Conservation (phyloP, 2,329 filamentous ascomycete species). For the Uncinocarpus reesii region DNA sequence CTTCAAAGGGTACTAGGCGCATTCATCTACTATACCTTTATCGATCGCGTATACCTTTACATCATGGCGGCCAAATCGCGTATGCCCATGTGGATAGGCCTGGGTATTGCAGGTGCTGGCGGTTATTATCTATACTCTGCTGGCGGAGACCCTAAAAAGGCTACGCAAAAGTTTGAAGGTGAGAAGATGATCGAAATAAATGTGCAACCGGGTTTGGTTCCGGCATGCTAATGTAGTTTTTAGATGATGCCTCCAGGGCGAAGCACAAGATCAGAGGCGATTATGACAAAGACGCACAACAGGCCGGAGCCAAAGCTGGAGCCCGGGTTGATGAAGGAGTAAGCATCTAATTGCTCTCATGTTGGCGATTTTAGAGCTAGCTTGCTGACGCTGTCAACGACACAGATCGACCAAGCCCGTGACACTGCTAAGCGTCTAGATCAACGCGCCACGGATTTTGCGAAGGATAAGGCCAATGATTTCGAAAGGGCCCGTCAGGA, state of each 20-base stretch:
- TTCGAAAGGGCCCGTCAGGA: constrained; percentile 57
- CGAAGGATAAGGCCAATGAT: constrained; percentile 48
- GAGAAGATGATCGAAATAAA: constrained; percentile 25
- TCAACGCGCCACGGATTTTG: constrained; percentile 49
- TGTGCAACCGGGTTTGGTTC: not conserved
- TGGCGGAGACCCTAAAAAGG: constrained; percentile 68
- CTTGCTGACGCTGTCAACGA: constrained; percentile 17
- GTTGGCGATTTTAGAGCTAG: not conserved
- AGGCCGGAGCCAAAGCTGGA: constrained; percentile 51
- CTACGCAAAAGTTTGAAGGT: constrained; percentile 84
- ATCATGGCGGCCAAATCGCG: constrained; percentile 29
- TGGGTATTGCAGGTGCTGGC: constrained; percentile 55
- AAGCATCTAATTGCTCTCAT: constrained; percentile 30
- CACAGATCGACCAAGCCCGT: constrained; percentile 53
- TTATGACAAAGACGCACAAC: constrained; percentile 52
- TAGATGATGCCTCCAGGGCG: constrained; percentile 66
- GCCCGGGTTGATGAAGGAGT: constrained; percentile 60
- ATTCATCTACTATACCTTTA: not conserved
- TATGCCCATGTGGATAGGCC: constrained; percentile 35
- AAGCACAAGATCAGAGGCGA: constrained; percentile 57
- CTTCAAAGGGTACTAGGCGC: no score
- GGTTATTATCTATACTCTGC: constrained; percentile 89
- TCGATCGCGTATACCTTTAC: not conserved
- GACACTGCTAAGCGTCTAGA: constrained; percentile 47
- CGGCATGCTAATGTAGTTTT: not conserved